Evolutionary conservation across 2,329 filamentous ascomycete species (phyloP).

Genomic region (Tolypocladium sp.): DNA sequence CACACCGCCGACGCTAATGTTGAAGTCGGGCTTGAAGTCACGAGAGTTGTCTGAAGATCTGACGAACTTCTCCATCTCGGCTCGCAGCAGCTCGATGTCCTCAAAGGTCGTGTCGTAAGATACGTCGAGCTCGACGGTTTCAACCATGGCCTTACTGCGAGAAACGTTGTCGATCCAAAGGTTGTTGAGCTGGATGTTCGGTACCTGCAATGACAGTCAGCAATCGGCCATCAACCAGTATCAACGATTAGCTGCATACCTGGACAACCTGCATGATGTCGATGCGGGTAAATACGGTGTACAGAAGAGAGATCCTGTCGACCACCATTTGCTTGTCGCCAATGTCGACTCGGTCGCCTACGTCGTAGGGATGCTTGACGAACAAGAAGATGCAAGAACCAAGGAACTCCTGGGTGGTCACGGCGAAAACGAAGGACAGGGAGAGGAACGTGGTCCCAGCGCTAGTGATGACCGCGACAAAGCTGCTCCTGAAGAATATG

Average conservation of each 20-base stretch:
- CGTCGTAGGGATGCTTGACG: conserved; percentile 96
- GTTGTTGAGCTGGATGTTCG: conserved; percentile 85
- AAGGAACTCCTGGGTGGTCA: conserved; percentile 89
- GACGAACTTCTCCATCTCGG: conserved; percentile 81
- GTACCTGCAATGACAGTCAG: conserved; percentile 45
- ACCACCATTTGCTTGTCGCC: conserved; percentile 63
- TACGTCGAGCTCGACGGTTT: conserved; percentile 70
- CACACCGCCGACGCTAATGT: conserved; percentile 68
- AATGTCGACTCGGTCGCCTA: conserved; percentile 89
- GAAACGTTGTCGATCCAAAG: conserved; percentile 94
- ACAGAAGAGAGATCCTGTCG: conserved; percentile 88
- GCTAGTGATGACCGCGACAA: conserved; percentile 77
- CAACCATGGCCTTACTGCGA: conserved; percentile 85
- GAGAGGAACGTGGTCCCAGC: conserved; percentile 88
- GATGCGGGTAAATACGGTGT: conserved; percentile 82
- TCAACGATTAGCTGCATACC: conserved; percentile 14
- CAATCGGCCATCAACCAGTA: not conserved
- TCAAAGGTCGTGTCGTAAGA: conserved; percentile 83
- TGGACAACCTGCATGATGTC: conserved; percentile 69
- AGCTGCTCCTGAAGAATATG: conserved; percentile 79
- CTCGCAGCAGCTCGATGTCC: conserved; percentile 75
- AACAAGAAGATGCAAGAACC: conserved; percentile 98
- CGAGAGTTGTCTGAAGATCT: conserved; percentile 73
- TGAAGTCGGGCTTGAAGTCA: conserved; percentile 82
- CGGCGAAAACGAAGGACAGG: conserved; percentile 92